A percentile compares a stretch with the other conserved stretches of the same genome.
Evolutionary conservation across 257 asterid genomes (phyloP).

Genomic region (Gentiana straminea): DNA sequence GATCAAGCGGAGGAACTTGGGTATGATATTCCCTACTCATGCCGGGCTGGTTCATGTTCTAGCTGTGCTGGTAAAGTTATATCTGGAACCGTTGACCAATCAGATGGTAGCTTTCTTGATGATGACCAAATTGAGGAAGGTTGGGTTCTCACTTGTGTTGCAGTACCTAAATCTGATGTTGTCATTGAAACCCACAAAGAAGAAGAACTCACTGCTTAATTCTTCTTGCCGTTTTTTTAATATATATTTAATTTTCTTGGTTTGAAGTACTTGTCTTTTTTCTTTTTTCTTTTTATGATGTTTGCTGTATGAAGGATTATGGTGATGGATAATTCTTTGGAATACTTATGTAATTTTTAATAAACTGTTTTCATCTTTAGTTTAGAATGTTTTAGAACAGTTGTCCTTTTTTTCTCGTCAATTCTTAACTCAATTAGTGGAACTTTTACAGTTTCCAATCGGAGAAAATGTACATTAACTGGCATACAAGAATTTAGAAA

Average conservation of each 20-base stretch:
- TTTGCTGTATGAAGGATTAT: too few species aligned
- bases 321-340: too few species aligned
- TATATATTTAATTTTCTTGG: too few species aligned
- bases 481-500: too few species aligned
- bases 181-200: conserved; percentile 71
- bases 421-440: conserved; percentile 21
- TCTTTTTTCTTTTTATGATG: too few species aligned
- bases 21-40: conserved; percentile 57
- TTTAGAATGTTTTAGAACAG: conserved; percentile 18
- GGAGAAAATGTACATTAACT: too few species aligned
- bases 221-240: neutral
- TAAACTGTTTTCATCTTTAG: too few species aligned
- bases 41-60: conserved; percentile 93
- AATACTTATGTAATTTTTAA: too few species aligned
- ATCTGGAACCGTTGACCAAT: conserved; percentile 55
- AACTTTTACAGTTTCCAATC: too few species aligned
- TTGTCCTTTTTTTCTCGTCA: conserved; percentile 57
- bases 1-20: conserved; percentile 72
- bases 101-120: conserved; percentile 67
- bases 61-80: conserved; percentile 63
- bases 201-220: conserved; percentile 31
- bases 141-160: conserved; percentile 70
- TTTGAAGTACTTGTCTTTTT: too few species aligned
- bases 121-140: conserved; percentile 42
- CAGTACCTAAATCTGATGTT: conserved; percentile 46